These are phyloP conservation scores for Rhodotorula taiwanensis DNA, from an alignment of 768 basidiomycete species.

Conservation along the genomic window DNA sequence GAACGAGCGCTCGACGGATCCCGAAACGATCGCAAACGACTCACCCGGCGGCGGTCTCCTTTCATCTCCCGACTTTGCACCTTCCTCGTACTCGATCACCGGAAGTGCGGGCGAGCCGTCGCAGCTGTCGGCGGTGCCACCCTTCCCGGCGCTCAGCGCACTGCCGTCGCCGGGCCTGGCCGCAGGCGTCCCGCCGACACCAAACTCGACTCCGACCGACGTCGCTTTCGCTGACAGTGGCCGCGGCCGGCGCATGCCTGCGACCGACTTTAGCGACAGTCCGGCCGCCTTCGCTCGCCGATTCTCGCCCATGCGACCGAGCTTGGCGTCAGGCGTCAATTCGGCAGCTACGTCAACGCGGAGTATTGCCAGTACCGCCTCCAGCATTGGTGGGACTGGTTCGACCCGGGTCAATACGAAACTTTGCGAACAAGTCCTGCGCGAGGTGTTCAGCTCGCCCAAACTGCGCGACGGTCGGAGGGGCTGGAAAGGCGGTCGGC, in stretches of 20 bases:
- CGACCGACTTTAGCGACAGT: constrained; percentile 14
- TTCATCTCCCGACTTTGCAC: constrained; percentile 32
- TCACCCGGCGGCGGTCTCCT: constrained; percentile 14
- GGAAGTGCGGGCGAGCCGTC: constrained; percentile 16
- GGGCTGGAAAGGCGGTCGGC: constrained; percentile 34
- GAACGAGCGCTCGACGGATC: constrained; percentile 23
- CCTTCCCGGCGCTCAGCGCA: constrained; percentile 14
- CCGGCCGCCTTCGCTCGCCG: constrained; percentile 16
- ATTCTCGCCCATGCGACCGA: constrained; percentile 10
- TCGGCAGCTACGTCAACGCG: constrained; percentile 82
- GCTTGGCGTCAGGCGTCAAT: constrained; percentile 41
- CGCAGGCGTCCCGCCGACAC: constrained; percentile 22
- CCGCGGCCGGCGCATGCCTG: constrained; percentile 4
- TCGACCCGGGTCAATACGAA: constrained; percentile 89
- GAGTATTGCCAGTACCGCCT: background rate
- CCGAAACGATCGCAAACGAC: constrained; percentile 7
- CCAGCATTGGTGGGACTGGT: constrained; percentile 67
- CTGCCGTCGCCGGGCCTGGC: background rate
- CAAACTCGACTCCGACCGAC: constrained; percentile 34
- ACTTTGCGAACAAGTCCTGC: constrained; percentile 92
- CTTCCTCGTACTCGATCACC: constrained; percentile 25
- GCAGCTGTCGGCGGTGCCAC: constrained; percentile 14
- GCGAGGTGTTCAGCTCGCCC: constrained; percentile 61
- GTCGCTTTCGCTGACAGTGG: background rate
- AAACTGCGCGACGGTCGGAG: constrained; percentile 50